Conservation (phyloP, 2,329 filamentous ascomycete genomes). For the Epichloe glyceriae region DNA sequence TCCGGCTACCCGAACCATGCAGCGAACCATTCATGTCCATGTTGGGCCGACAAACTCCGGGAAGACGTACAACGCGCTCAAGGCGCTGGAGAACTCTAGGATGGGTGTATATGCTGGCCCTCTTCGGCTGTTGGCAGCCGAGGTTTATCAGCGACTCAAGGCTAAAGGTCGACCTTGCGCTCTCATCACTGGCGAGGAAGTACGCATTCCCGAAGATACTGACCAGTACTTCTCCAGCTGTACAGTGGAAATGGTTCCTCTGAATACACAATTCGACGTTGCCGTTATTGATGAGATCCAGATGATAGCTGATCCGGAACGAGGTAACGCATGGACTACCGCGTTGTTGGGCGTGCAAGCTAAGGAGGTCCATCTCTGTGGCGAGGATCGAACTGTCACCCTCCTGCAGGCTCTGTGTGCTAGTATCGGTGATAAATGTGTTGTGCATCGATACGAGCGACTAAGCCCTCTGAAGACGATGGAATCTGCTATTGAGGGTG, state of each 20-base stretch:
- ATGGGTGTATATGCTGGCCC: conserved; percentile 85
- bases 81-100: conserved; percentile 64
- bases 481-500: conserved; percentile 45
- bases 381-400: conserved; percentile 70
- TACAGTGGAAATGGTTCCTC: conserved; percentile 77
- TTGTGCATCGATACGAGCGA: conserved; percentile 73
- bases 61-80: conserved; percentile 89
- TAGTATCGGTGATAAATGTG: conserved; percentile 66
- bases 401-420: conserved; percentile 67
- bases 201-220: conserved; percentile 49
- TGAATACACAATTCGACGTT: conserved; percentile 56
- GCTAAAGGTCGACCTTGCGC: conserved; percentile 66
- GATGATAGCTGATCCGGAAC: conserved; percentile 71
- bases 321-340: conserved; percentile 91
- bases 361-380: conserved; percentile 84
- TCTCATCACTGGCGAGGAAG: conserved; percentile 83
- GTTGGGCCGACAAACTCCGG: conserved; percentile 96
- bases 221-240: conserved; percentile 60
- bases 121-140: conserved; percentile 75
- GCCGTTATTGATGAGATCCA: conserved; percentile 98
- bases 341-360: conserved; percentile 79
- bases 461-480: conserved; percentile 65
- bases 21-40: conserved; percentile 78
- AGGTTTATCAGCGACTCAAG: conserved; percentile 80
- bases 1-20: conserved; percentile 65